phyloP scores from a whole-genome alignment of 2,329 filamentous ascomycete species.

The Leptographium procerum region DNA sequence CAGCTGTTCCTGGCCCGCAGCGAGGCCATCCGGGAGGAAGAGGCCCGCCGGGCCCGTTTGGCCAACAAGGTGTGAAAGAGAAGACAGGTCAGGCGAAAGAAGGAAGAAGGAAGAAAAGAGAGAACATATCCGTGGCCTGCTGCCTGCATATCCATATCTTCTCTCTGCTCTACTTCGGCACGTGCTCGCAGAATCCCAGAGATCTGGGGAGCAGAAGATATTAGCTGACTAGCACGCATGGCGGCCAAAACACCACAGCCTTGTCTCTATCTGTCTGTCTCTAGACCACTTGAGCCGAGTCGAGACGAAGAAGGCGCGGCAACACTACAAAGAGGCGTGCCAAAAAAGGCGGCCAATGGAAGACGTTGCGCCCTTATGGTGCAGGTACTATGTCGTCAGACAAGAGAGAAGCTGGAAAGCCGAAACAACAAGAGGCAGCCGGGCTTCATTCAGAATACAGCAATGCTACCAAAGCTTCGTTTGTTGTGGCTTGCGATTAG shows the following conservation, averaged over 20 bases:
- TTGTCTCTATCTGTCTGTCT: background rate
- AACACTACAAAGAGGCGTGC: background rate
- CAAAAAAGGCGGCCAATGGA: background rate
- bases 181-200: background rate
- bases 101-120: background rate
- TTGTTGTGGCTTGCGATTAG: background rate
- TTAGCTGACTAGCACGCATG: background rate
- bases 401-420: too few relatives aligned
- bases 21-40: conserved; percentile 50
- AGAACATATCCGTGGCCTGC: too few relatives aligned
- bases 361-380: background rate
- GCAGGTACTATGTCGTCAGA: background rate
- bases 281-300: background rate
- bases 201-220: background rate
- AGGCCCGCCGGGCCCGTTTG: conserved; percentile 42
- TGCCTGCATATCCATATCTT: background rate
- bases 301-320: background rate
- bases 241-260: background rate
- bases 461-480: background rate
- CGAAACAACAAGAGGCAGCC: background rate
- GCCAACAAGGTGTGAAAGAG: conserved; percentile 21
- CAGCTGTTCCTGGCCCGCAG: conserved; percentile 57
- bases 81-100: background rate
- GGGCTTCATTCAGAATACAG: too few relatives aligned
- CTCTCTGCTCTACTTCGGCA: background rate